These are phyloP conservation scores for Trypethelium eluteriae DNA, from an alignment of 495 filamentous ascomycete species.

Conservation along the genomic window DNA sequence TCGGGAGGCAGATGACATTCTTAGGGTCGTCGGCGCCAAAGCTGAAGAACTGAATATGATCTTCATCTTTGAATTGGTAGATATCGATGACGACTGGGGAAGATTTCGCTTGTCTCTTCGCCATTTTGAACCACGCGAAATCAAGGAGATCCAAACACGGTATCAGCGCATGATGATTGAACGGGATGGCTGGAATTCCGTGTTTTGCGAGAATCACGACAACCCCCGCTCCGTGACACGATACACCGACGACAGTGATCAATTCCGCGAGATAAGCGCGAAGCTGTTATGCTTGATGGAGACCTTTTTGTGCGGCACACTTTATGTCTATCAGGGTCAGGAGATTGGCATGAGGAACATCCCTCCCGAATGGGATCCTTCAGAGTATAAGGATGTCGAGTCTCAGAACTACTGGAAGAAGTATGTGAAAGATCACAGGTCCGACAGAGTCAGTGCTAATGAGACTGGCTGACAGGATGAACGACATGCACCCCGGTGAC, in stretches of 20 bases:
- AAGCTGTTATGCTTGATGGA: conserved; percentile 49
- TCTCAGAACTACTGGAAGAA: conserved; percentile 46
- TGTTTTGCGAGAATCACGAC: conserved; percentile 43
- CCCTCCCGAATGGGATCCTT: conserved; percentile 37
- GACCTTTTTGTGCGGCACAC: conserved; percentile 44
- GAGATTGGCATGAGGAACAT: conserved; percentile 52
- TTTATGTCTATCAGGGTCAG: conserved; percentile 52
- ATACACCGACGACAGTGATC: conserved; percentile 42
- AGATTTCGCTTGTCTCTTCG: conserved; percentile 37
- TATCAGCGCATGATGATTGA: conserved; percentile 45
- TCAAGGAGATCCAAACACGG: conserved; percentile 35
- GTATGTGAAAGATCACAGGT: conserved; percentile 12
- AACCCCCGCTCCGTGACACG: conserved; percentile 39
- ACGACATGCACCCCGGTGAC: conserved; percentile 26
- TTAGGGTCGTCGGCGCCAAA: conserved; percentile 42
- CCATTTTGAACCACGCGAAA: conserved; percentile 39
- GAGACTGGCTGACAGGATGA: conserved; percentile 15
- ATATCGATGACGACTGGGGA: conserved; percentile 40
- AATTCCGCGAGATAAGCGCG: conserved; percentile 40
- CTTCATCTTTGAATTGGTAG: conserved; percentile 48
- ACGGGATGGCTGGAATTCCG: conserved; percentile 46
- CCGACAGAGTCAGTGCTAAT: not conserved
- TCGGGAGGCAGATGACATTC: conserved; percentile 39
- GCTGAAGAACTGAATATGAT: conserved; percentile 47
- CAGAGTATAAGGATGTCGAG: conserved; percentile 50